Conservation (phyloP, 2,329 filamentous ascomycete genomes). For the Parastagonospora avenae region DNA sequence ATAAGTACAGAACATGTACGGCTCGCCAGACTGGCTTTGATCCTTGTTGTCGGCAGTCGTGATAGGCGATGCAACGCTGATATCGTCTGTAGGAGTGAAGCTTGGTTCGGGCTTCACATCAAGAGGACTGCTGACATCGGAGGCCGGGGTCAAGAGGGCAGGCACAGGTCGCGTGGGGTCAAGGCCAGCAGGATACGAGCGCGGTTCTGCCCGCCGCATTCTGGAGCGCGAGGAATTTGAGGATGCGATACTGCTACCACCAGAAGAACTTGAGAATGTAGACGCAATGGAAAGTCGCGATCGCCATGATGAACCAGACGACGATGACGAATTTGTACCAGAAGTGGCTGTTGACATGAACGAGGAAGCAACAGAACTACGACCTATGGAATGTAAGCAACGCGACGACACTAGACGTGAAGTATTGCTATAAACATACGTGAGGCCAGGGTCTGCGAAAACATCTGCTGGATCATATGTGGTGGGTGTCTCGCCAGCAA, state of each 20-base stretch:
- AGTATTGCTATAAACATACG: conserved; percentile 27
- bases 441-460: conserved; percentile 42
- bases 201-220: conserved; percentile 37
- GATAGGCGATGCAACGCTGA: conserved; percentile 34
- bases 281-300: conserved; percentile 43
- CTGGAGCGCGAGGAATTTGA: conserved; percentile 38
- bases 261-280: conserved; percentile 37
- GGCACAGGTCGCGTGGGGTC: conserved; percentile 42
- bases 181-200: conserved; percentile 41
- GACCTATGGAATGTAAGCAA: conserved; percentile 34
- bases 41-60: conserved; percentile 26
- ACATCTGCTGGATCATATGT: conserved; percentile 45
- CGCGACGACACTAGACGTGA: background rate
- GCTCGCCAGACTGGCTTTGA: conserved; percentile 33
- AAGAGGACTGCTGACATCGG: conserved; percentile 39
- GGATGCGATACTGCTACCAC: conserved; percentile 36
- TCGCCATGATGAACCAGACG: conserved; percentile 38
- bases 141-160: conserved; percentile 34
- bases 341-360: conserved; percentile 39
- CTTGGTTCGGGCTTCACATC: conserved; percentile 35
- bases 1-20: conserved; percentile 47
- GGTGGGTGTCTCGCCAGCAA: conserved; percentile 42
- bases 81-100: conserved; percentile 40
- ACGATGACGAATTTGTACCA: conserved; percentile 35
- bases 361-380: conserved; percentile 41